Percentiles rank a stretch among this genome's conserved stretches.
Evolutionary conservation across 305 asterid species (phyloP).

Genomic region (Fraxinus latifolia): DNA sequence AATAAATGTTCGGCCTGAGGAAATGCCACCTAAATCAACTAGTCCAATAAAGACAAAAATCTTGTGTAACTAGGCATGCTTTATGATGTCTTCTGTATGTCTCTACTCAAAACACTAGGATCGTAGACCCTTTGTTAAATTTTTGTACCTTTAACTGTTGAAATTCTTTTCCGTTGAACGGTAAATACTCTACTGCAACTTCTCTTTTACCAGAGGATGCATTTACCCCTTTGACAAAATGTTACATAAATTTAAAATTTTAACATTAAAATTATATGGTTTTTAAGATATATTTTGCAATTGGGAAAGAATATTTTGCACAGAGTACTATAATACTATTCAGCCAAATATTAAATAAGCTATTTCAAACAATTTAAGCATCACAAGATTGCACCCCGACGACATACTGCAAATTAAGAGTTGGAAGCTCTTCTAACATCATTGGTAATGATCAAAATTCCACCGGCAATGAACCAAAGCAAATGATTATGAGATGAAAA

Average conservation of each 20-base stretch:
- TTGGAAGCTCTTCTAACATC: background rate
- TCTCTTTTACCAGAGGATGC: background rate
- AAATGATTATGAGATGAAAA: background rate
- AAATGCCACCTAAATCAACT: background rate
- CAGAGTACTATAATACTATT: background rate
- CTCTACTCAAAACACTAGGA: background rate
- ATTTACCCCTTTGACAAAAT: background rate
- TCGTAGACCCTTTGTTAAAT: background rate
- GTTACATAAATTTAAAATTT: background rate
- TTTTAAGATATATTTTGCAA: background rate
- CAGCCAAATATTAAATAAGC: background rate
- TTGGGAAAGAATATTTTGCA: background rate
- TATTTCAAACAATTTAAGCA: background rate
- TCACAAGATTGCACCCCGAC: background rate
- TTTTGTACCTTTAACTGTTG: background rate
- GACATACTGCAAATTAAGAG: background rate
- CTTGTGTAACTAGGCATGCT: background rate
- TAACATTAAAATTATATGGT: background rate
- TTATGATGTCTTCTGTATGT: background rate
- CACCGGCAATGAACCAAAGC: slow-evolving; percentile 11
- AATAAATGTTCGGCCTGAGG: background rate
- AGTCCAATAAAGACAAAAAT: background rate
- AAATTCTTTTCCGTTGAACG: background rate
- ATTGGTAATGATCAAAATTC: background rate
- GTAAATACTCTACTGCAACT: background rate